Evolutionary conservation across 108 stramenopile genomes (phyloP).

Genomic region (Parietichytrium sp.): DNA sequence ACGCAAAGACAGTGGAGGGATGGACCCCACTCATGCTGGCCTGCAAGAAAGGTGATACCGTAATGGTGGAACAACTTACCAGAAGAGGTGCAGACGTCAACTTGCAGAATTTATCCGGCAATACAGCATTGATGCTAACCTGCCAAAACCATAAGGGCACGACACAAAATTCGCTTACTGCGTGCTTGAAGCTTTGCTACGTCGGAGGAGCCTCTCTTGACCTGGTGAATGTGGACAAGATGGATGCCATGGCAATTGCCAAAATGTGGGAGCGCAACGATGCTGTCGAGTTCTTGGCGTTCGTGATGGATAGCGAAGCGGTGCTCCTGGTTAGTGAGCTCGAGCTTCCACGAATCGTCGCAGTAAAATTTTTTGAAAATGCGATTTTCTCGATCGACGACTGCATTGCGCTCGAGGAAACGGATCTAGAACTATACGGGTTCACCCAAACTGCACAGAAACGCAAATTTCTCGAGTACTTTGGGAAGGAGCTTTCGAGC

Average conservation of each 20-base stretch:
- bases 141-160: too few relatives aligned
- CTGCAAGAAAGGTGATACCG: too few relatives aligned
- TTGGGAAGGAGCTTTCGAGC: too few relatives aligned
- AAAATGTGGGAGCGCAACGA: not conserved
- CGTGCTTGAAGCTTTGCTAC: not conserved
- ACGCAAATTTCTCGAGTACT: not conserved
- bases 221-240: not conserved
- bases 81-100: too few relatives aligned
- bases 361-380: not conserved
- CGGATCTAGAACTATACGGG: not conserved
- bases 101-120: not conserved
- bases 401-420: not conserved
- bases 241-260: not conserved
- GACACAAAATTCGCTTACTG: too few relatives aligned
- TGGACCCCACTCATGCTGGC: slow-evolving; percentile 14
- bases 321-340: not conserved
- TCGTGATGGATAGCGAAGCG: not conserved
- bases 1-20: not conserved
- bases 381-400: not conserved
- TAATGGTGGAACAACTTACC: too few relatives aligned
- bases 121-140: not conserved
- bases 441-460: not conserved
- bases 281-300: not conserved
- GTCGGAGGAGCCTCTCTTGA: not conserved
- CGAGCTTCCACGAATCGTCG: not conserved